Conservation (phyloP, 139 green algal genomes). For the Tetradesmus obliquus region DNA sequence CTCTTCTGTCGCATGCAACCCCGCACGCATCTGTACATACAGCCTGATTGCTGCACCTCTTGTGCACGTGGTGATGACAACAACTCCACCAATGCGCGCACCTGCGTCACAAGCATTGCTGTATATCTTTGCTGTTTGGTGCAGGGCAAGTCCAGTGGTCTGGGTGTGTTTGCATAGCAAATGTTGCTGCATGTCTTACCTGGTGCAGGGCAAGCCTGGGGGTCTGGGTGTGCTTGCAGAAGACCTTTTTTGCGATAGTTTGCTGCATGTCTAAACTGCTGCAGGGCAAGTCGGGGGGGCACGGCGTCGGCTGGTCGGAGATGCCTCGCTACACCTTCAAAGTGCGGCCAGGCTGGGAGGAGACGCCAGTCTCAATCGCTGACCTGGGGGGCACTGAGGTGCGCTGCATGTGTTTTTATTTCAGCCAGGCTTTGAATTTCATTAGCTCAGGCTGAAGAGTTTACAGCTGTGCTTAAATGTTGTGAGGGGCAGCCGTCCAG, state of each 20-base stretch:
- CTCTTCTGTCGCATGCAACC: no score
- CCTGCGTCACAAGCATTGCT: background rate
- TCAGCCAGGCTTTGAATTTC: background rate
- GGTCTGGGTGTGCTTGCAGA: background rate
- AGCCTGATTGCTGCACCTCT: no score
- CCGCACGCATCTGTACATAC: no score
- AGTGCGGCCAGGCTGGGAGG: slow-evolving; percentile 82
- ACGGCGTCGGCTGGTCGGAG: slow-evolving; percentile 91
- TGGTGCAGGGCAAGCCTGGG: slow-evolving; percentile 6
- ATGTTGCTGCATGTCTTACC: background rate
- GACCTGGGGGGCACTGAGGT: slow-evolving; percentile 95
- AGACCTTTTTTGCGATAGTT: background rate
- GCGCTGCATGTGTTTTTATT: background rate
- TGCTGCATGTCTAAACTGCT: background rate
- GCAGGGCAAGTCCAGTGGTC: background rate
- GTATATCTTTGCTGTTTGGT: background rate
- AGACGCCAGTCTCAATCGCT: slow-evolving; percentile 95
- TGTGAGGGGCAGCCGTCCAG: background rate
- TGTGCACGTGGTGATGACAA: no score
- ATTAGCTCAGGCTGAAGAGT: background rate
- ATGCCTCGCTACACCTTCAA: slow-evolving; percentile 91
- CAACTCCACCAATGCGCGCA: no score
- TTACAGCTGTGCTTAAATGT: slow-evolving; percentile 10
- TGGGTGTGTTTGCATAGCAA: background rate
- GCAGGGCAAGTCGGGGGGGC: slow-evolving; percentile 27